Evolutionary conservation across 495 filamentous ascomycete species (phyloP), one percentile per base, ranked within the genome.

Genomic region (Acidomyces sp.): DNA sequence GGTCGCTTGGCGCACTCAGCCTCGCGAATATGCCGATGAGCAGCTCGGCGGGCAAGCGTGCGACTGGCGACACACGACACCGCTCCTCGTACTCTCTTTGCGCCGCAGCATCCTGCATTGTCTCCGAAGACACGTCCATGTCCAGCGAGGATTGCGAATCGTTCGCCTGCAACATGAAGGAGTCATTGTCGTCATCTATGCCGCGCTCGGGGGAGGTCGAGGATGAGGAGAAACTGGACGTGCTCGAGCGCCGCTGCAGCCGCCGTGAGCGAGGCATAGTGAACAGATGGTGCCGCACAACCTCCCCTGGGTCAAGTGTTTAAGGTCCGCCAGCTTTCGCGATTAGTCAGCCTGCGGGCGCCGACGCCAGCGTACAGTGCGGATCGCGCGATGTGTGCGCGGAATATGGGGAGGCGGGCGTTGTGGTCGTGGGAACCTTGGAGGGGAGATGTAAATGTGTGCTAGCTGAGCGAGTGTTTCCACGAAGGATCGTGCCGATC

Each of bases 121-220:
- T 32, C 3, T 61, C 53, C 29, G 43, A 32, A 3, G 53, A 49
- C 12, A 59, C 43, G 12, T 59, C 59, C 3, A 48, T 46, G 21
- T 82, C 85, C 27, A 93, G 71, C 2, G 87, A 95, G 4, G 87
- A 93, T 51, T 85, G 73, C 3, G 85, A 93, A 58, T 95, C 87
- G 61, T 93, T 93, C 44, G 73, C 70, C 44, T 77, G 80, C 31
- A 74, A 71, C 60, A 72, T 78, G 61, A 90, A 88, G 65, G 88
- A 92, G 59, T 95, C 86, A 48, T 82, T 90, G 49, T 65, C 62
- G 61, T 94, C 86, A 59, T 93, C 85, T 43, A 74, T 70, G 50
- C 74, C 71, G 21, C 82, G 78, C 55, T 80, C 81, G 17, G 86
- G 86, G 1, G 86, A 92, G 56, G 80, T 86, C 34, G 80, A 83